Percentiles rank a stretch among this genome's conserved stretches.
phyloP scores from a whole-genome alignment of 1,284 basidiomycete genomes.

The Puccinia triticina region DNA sequence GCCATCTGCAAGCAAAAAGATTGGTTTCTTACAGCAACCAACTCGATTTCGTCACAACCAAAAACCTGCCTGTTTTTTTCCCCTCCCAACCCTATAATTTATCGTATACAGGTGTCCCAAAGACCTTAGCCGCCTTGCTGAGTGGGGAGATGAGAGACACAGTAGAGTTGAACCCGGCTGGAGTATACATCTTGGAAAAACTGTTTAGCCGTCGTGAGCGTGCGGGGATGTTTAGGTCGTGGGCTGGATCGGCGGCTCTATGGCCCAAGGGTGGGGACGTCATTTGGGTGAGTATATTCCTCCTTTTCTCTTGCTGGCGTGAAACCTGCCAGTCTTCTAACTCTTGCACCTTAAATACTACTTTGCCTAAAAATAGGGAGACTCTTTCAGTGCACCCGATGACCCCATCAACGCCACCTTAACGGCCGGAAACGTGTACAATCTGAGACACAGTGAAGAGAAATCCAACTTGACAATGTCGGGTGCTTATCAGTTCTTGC shows the following conservation, averaged over 20 bases:
- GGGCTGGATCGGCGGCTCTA: conserved; percentile 84
- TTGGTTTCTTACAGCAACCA: background rate
- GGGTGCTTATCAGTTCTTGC: conserved; percentile 76
- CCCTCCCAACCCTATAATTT: background rate
- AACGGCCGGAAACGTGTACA: conserved; percentile 53
- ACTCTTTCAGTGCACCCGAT: conserved; percentile 68
- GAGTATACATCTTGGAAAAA: conserved; percentile 67
- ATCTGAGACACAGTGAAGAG: conserved; percentile 58
- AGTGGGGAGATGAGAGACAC: conserved; percentile 79
- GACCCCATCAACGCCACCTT: conserved; percentile 67
- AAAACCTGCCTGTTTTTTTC: background rate
- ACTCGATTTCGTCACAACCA: conserved; percentile 6
- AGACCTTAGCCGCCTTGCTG: conserved; percentile 93
- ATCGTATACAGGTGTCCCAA: conserved; percentile 65
- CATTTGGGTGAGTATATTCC: conserved; percentile 77
- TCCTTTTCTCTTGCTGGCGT: conserved; percentile 52
- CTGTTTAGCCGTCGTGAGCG: conserved; percentile 74
- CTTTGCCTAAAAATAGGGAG: conserved; percentile 34
- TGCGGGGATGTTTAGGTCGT: conserved; percentile 86
- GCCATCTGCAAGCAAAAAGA: background rate
- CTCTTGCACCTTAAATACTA: background rate
- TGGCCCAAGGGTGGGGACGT: conserved; percentile 76
- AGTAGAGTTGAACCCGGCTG: conserved; percentile 84
- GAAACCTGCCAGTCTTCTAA: background rate
- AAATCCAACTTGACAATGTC: conserved; percentile 78